Conservation (phyloP, 1,284 basidiomycete genomes). For the Ceratobasidium sp. region DNA sequence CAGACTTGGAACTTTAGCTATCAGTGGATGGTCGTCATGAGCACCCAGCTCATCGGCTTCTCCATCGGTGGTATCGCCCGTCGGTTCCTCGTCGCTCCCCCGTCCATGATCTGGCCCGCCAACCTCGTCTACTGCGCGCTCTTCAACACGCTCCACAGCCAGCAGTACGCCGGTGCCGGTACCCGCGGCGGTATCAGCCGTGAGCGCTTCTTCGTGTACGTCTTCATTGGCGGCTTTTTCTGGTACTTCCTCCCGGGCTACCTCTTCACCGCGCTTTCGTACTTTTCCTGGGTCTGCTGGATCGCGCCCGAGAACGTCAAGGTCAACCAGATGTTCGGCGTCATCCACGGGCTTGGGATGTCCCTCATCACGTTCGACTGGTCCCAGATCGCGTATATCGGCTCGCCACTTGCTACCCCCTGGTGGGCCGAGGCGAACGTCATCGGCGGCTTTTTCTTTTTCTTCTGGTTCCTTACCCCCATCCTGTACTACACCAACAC, state of each 20-base stretch:
- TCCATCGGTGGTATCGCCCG: constrained; percentile 74
- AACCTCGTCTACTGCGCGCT: constrained; percentile 70
- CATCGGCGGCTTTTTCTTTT: constrained; percentile 80
- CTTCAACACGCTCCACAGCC: constrained; percentile 77
- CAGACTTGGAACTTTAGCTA: constrained; percentile 56
- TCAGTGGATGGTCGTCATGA: constrained; percentile 72
- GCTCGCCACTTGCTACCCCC: constrained; percentile 66
- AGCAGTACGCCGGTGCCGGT: constrained; percentile 73
- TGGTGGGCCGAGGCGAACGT: constrained; percentile 83
- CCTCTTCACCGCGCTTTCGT: constrained; percentile 74
- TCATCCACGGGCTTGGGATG: constrained; percentile 63
- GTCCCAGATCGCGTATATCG: constrained; percentile 66
- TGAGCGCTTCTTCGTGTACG: constrained; percentile 81
- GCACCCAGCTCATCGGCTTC: constrained; percentile 77
- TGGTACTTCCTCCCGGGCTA: constrained; percentile 86
- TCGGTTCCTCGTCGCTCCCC: constrained; percentile 79
- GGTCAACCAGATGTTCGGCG: constrained; percentile 85
- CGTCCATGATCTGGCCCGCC: constrained; percentile 86
- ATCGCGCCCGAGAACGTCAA: constrained; percentile 69
- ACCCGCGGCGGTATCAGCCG: constrained; percentile 76
- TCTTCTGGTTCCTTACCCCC: constrained; percentile 83
- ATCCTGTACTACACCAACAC: constrained; percentile 70
- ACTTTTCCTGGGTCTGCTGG: constrained; percentile 85
- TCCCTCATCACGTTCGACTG: constrained; percentile 68
- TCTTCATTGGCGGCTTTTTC: constrained; percentile 67